Percentiles rank a stretch among this genome's conserved stretches.
phyloP scores from a whole-genome alignment of 1,284 basidiomycete genomes.

The Polyporus tsugae region DNA sequence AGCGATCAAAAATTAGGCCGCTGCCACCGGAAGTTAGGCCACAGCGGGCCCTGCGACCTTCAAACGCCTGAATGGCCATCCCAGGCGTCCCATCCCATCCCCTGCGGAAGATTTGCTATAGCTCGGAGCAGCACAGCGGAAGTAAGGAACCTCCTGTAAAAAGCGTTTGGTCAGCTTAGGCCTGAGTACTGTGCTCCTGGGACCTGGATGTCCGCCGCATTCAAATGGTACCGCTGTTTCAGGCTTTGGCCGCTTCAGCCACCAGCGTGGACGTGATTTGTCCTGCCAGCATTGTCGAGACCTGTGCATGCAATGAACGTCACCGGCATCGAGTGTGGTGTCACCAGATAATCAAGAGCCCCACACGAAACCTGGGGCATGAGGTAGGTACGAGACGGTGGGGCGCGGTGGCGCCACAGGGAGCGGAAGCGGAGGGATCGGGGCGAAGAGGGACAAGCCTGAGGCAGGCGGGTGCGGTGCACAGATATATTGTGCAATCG shows the following conservation, averaged over 20 bases:
- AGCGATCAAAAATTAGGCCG: not conserved
- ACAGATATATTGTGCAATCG: constrained; percentile 5
- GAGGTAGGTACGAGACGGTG: constrained; percentile 1
- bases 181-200: too few species aligned
- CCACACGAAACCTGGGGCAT: not conserved
- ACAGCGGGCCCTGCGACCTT: not conserved
- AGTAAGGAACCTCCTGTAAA: not conserved
- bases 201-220: too few species aligned
- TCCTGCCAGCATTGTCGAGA: not conserved
- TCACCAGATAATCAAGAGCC: not conserved
- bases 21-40: not conserved
- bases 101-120: not conserved
- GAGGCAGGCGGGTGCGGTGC: not conserved
- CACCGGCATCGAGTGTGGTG: not conserved
- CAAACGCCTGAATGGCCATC: too few species aligned
- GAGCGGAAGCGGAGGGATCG: constrained; percentile 1
- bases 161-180: not conserved
- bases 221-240: not conserved
- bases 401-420: constrained; percentile 1
- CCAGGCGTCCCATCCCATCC: too few species aligned
- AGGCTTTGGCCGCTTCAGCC: not conserved
- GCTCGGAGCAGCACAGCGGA: not conserved
- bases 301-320: not conserved
- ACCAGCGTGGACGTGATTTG: not conserved
- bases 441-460: not conserved